Percentiles rank a stretch among this genome's conserved stretches.
phyloP scores from a whole-genome alignment of 306 rosid species.

The Trifolium fragiferum region DNA sequence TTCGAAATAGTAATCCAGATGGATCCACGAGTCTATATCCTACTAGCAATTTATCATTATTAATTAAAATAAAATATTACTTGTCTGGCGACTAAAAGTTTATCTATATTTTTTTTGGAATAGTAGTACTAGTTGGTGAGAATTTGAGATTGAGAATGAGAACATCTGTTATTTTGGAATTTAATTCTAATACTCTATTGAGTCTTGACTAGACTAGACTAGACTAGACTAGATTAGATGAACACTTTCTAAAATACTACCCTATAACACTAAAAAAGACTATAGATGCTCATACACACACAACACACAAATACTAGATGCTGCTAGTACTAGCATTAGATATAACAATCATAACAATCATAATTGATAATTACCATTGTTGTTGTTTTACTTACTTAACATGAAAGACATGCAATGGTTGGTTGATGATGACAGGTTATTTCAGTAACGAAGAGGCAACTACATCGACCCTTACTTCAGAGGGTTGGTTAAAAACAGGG shows the following conservation, averaged over 20 bases:
- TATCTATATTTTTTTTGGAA: background rate
- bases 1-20: background rate
- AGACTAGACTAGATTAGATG: too few relatives aligned
- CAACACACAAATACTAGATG: too few relatives aligned
- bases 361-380: background rate
- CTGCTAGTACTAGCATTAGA: background rate
- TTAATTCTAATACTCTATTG: background rate
- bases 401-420: background rate
- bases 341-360: too few relatives aligned
- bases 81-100: background rate
- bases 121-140: background rate
- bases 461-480: constrained; percentile 65
- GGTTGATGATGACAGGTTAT: constrained; percentile 59
- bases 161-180: background rate
- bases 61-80: too few relatives aligned
- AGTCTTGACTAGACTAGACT: too few relatives aligned
- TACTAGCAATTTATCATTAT: too few relatives aligned
- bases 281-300: background rate
- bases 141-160: background rate
- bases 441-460: constrained; percentile 83
- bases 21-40: background rate
- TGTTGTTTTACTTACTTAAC: background rate
- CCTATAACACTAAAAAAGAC: background rate
- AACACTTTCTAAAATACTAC: too few relatives aligned
- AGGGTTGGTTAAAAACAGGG: constrained; percentile 94